These are phyloP conservation scores for Rhododendron kiyosumense DNA, from an alignment of 148 eudicot genomes.

Conservation along the genomic window DNA sequence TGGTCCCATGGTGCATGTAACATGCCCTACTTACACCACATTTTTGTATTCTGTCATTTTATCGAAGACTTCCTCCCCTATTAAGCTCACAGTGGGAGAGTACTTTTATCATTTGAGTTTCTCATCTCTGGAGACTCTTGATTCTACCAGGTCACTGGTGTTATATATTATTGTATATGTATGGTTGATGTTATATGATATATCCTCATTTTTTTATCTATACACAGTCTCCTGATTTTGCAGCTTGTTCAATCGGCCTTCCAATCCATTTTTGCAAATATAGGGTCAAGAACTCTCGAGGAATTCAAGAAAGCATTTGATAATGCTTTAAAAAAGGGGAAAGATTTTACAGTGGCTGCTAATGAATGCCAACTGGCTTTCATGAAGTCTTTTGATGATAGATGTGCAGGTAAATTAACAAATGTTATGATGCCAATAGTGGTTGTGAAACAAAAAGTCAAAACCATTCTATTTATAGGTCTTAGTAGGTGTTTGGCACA, in stretches of 20 bases:
- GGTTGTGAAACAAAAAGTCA: neutral
- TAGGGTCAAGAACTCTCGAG: conserved; percentile 58
- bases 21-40: neutral
- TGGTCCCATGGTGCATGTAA: neutral
- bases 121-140: neutral
- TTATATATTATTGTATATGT: neutral
- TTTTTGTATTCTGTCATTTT: neutral
- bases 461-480: neutral
- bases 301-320: conserved; percentile 67
- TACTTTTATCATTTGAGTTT: neutral
- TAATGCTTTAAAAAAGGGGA: conserved; percentile 49
- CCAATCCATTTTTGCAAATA: conserved; percentile 59
- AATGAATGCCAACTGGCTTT: conserved; percentile 38
- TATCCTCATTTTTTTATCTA: neutral
- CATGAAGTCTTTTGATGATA: conserved; percentile 50
- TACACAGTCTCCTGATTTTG: conserved; percentile 7
- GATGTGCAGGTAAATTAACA: conserved; percentile 54
- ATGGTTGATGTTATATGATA: neutral
- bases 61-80: neutral
- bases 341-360: conserved; percentile 56
- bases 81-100: neutral
- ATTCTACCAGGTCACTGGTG: neutral
- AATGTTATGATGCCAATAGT: neutral
- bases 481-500: neutral
- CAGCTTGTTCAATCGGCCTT: conserved; percentile 81